Base-by-base conservation (phyloP, 768 basidiomycete species). In the Floccularia luteovirens region DNA sequence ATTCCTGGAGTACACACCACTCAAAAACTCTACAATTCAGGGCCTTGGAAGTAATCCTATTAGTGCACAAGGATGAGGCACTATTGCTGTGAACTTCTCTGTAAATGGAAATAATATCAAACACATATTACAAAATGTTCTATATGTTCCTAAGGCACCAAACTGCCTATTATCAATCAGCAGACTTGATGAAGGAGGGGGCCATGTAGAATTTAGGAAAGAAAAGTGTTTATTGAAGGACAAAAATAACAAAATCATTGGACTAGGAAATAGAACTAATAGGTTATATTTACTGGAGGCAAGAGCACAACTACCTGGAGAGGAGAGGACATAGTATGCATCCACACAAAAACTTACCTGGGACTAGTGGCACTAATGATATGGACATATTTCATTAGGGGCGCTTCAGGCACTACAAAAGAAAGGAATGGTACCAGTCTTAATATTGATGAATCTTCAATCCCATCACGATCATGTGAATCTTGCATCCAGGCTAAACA, bases 401-500 rank as follows among this genome's bases (percentile, higher is more conserved):
- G 30, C 48, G 5, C 38, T 61, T 1, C 41, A 58, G 24, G 20
- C 38, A 7, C 32, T 58, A 3, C 40, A 48, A n/a, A 21, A 1
- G 7, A 38, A 51, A 2, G 12, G 41, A 4, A 38, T 56, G 25
- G 54, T 60, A 6, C 17, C 33, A 19, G 59, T 1, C 42, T 60
- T 31, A 38, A 43, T 20, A 39, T 56, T 1, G 47, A 53, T 39
- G 28, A 41, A 31, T 41, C 48, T 1, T 39, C 39, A 0, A 42
- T 46, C 8, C 48, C 49, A 31, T 44, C 42, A n/a, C 38, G 2
- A 19, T 44, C 52, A 23, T 67, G 64, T 27, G 47, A 56, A 31
- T 50, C 52, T 6, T 70, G 65, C 46, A 50, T 66, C 31, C 43
- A 56, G 31, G 61, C 59, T 1, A 69, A 70, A 40, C 46, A 52